Conservation (phyloP, 2,329 filamentous ascomycete genomes). For the Neoarthrinium moseri region DNA sequence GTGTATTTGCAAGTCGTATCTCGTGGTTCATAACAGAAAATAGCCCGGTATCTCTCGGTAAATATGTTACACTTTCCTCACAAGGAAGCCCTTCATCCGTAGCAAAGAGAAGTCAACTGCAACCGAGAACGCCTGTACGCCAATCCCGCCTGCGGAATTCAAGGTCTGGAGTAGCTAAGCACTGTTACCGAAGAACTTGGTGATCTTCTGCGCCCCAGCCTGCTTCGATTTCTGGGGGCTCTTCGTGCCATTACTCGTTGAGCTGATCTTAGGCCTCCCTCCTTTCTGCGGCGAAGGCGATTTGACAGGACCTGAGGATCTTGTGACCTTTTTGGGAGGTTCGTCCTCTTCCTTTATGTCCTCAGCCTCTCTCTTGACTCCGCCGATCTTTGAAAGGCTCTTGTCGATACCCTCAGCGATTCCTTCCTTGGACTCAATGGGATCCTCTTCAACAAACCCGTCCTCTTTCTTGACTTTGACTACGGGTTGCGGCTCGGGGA, state of each 20-base stretch:
- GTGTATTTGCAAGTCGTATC: no score
- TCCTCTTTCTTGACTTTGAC: constrained; percentile 20
- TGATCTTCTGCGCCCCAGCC: constrained; percentile 43
- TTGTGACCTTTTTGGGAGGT: constrained; percentile 11
- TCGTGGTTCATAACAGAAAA: no score
- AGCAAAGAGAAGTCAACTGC: no score
- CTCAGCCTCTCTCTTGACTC: constrained; percentile 24
- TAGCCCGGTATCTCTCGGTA: no score
- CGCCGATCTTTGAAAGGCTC: not conserved
- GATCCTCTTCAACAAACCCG: constrained; percentile 17
- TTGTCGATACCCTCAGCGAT: constrained; percentile 1
- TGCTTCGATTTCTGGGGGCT: constrained; percentile 29
- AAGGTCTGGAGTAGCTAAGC: no score
- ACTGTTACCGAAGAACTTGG: constrained; percentile 44
- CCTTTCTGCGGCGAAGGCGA: constrained; percentile 20
- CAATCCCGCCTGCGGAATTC: constrained; percentile 11
- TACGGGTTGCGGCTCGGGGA: constrained; percentile 17
- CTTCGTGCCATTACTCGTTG: constrained; percentile 38
- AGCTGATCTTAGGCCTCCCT: constrained; percentile 33
- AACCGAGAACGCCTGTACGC: no score
- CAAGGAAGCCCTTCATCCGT: no score
- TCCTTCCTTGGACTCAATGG: constrained; percentile 4
- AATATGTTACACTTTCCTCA: no score
- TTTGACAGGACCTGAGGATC: constrained; percentile 16
- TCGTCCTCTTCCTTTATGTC: constrained; percentile 26